Conservation (phyloP, 1,139 yeast genomes). For the Taphrina flavorubra region DNA sequence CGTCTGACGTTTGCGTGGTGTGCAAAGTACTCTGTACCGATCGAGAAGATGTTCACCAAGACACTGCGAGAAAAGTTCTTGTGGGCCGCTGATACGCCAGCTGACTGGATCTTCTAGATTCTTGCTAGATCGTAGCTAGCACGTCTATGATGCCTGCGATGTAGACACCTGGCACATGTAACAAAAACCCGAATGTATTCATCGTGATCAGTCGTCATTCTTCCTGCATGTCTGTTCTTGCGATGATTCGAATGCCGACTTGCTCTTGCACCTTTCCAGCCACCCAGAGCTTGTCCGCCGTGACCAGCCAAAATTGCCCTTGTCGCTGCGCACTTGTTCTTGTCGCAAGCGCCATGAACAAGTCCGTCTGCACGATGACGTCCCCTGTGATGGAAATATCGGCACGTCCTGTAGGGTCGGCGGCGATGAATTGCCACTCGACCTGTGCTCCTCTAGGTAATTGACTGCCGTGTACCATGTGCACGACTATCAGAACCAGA, state of each 20-base stretch:
- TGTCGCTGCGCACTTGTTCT: background rate
- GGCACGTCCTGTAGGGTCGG: conserved; percentile 72
- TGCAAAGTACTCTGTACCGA: conserved; percentile 83
- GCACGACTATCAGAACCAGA: conserved; percentile 4
- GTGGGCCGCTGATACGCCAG: conserved; percentile 95
- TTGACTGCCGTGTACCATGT: conserved; percentile 26
- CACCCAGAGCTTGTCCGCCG: background rate
- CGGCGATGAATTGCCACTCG: conserved; percentile 36
- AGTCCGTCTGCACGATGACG: background rate
- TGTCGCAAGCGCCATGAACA: background rate
- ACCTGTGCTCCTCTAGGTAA: conserved; percentile 31
- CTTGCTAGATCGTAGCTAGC: background rate
- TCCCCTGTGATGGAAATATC: background rate
- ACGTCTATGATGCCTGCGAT: no score
- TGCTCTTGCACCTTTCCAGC: background rate
- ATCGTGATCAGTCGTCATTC: background rate
- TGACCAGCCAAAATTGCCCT: background rate
- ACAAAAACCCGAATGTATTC: no score
- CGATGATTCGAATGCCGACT: background rate
- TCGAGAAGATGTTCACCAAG: conserved; percentile 88
- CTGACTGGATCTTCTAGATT: conserved; percentile 75
- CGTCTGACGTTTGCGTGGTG: conserved; percentile 88
- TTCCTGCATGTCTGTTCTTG: background rate
- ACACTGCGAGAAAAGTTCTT: conserved; percentile 88
- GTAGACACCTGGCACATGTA: no score